Evolutionary conservation across 345 rosid genomes (phyloP).

Genomic region (Melaleuca alternifolia): DNA sequence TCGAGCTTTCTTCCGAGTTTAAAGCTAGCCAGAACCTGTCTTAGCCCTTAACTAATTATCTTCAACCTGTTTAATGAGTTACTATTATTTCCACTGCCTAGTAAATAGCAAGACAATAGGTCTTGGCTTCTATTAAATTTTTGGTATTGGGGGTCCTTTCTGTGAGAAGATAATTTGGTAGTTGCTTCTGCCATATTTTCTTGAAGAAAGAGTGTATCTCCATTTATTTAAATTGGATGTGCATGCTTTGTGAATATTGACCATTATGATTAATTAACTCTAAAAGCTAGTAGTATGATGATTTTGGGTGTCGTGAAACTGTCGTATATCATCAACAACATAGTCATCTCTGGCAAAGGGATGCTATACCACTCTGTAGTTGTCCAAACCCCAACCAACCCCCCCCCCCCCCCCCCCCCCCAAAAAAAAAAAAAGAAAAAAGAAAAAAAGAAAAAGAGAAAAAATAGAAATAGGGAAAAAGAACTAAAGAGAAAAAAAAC

Average conservation of each 20-base stretch:
- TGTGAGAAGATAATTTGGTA: not conserved
- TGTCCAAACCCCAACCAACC: no score
- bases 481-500: no score
- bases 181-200: not conserved
- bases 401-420: no score
- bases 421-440: no score
- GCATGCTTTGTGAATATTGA: not conserved
- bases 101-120: not conserved
- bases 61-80: not conserved
- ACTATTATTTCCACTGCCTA: not conserved
- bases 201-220: not conserved
- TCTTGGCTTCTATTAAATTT: not conserved
- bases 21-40: not conserved
- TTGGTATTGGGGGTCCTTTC: not conserved
- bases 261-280: not conserved
- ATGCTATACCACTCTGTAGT: not conserved
- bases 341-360: not conserved
- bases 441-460: no score
- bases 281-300: not conserved
- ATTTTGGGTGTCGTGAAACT: not conserved
- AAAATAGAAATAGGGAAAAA: no score
- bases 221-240: not conserved
- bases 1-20: not conserved
- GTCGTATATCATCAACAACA: not conserved
- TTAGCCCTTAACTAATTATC: not conserved